Evolutionary conservation across 768 basidiomycete species (phyloP).

Genomic region (Fistulinella prunicolor): DNA sequence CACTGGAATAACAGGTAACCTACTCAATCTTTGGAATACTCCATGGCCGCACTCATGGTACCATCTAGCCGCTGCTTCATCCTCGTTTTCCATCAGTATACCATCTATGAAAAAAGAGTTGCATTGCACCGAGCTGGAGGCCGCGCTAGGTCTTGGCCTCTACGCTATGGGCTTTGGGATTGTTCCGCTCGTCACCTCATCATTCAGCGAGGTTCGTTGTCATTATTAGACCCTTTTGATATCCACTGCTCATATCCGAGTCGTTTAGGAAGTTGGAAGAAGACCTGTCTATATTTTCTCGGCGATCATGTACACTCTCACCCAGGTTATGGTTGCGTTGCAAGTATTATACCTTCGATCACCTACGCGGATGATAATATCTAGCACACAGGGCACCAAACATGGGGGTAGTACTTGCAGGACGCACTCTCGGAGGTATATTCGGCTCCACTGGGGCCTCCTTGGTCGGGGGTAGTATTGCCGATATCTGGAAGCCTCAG

Average conservation of each 20-base stretch:
- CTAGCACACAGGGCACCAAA: constrained; percentile 34
- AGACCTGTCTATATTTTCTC: constrained; percentile 59
- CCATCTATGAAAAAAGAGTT: constrained; percentile 49
- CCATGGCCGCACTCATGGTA: not conserved
- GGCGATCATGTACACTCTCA: constrained; percentile 44
- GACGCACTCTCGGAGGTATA: constrained; percentile 57
- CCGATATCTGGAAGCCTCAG: constrained; percentile 63
- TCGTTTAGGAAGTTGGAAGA: constrained; percentile 56
- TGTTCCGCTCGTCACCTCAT: constrained; percentile 58
- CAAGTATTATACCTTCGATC: constrained; percentile 8
- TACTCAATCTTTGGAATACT: not conserved
- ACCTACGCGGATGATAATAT: not conserved
- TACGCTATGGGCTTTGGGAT: constrained; percentile 61
- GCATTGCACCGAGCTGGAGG: constrained; percentile 43
- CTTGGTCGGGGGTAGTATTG: constrained; percentile 66
- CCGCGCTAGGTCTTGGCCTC: constrained; percentile 46
- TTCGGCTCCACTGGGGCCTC: constrained; percentile 64
- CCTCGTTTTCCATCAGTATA: constrained; percentile 54
- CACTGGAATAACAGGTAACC: constrained; percentile 21
- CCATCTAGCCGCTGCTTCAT: constrained; percentile 44
- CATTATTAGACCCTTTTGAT: not conserved
- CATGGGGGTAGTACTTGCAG: constrained; percentile 55
- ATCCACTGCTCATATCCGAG: not conserved
- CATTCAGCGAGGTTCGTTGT: constrained; percentile 53
- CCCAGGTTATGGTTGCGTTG: constrained; percentile 43